Percentiles rank a stretch among this genome's conserved stretches.
Conservation (phyloP, 148 eudicot genomes). For the Nepenthes gracilis region DNA sequence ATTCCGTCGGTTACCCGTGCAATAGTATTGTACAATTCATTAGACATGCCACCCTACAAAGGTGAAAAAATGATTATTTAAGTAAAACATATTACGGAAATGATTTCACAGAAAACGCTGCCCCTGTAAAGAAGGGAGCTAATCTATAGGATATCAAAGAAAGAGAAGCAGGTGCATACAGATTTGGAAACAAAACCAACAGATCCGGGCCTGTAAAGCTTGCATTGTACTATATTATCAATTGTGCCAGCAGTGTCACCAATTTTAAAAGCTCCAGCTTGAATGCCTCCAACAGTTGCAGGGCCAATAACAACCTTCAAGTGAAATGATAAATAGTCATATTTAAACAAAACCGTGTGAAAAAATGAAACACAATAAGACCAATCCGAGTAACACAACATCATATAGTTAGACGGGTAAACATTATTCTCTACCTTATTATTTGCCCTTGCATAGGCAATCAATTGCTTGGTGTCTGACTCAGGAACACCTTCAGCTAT, state of each 20-base stretch:
- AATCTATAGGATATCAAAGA: background rate
- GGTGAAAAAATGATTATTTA: slow-evolving; percentile 4
- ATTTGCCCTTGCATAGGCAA: slow-evolving; percentile 79
- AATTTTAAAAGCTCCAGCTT: slow-evolving; percentile 98
- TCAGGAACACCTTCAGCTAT: slow-evolving; percentile 99
- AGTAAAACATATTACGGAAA: background rate
- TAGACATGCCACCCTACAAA: slow-evolving; percentile 97
- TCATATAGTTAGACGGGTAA: background rate
- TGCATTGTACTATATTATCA: slow-evolving; percentile 86
- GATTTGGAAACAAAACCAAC: slow-evolving; percentile 99
- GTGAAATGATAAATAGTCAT: slow-evolving; percentile 3
- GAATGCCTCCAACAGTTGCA: slow-evolving; percentile 96
- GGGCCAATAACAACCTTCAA: slow-evolving; percentile 88
- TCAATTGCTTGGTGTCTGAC: slow-evolving; percentile 83
- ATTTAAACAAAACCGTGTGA: background rate
- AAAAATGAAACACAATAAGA: background rate
- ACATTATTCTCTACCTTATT: slow-evolving; percentile 55
- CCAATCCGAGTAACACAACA: background rate
- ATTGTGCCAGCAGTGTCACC: slow-evolving; percentile 98
- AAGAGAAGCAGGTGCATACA: slow-evolving; percentile 29
- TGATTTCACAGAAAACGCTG: background rate
- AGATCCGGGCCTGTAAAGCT: slow-evolving; percentile 96
- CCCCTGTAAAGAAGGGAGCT: background rate
- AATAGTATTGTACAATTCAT: slow-evolving; percentile 81
- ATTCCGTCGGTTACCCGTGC: slow-evolving; percentile 97